Evolutionary conservation across 2,329 filamentous ascomycete genomes (phyloP).

Genomic region (Myriosclerotinia duriaeana): DNA sequence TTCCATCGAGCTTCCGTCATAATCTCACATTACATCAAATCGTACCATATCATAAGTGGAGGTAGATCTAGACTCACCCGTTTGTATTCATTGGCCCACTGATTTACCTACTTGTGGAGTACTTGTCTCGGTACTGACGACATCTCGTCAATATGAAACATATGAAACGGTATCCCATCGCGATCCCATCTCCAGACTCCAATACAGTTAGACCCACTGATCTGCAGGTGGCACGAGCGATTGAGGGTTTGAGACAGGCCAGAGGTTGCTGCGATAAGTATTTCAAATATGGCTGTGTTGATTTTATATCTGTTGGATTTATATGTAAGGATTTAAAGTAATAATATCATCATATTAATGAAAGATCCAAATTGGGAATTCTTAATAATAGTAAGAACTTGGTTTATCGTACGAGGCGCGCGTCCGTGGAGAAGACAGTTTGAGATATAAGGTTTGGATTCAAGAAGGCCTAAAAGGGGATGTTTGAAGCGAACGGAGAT

Average conservation of each 20-base stretch:
- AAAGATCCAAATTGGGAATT: too few relatives aligned
- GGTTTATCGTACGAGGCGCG: not conserved
- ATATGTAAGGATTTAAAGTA: not conserved
- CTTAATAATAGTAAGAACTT: too few relatives aligned
- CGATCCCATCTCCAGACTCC: not conserved
- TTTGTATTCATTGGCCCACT: slow-evolving; percentile 6
- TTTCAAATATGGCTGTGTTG: too few relatives aligned
- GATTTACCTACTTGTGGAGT: slow-evolving; percentile 5
- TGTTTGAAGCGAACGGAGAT: not conserved
- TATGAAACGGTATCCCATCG: not conserved
- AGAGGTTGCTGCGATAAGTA: not conserved
- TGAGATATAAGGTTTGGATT: slow-evolving; percentile 8
- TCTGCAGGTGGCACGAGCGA: not conserved
- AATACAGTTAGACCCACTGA: not conserved
- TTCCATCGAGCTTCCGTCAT: not conserved
- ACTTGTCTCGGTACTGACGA: slow-evolving; percentile 7
- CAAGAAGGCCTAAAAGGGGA: not conserved
- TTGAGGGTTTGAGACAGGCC: not conserved
- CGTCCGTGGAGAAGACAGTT: not conserved
- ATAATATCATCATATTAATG: too few relatives aligned
- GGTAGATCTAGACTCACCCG: not conserved
- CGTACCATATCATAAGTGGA: not conserved
- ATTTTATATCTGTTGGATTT: not conserved
- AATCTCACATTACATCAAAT: not conserved
- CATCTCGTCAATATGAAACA: not conserved